Percentiles rank a stretch among this genome's conserved stretches.
These are phyloP conservation scores for Beauveria medogensis DNA, from an alignment of 2,329 filamentous ascomycete species.

Conservation along the genomic window DNA sequence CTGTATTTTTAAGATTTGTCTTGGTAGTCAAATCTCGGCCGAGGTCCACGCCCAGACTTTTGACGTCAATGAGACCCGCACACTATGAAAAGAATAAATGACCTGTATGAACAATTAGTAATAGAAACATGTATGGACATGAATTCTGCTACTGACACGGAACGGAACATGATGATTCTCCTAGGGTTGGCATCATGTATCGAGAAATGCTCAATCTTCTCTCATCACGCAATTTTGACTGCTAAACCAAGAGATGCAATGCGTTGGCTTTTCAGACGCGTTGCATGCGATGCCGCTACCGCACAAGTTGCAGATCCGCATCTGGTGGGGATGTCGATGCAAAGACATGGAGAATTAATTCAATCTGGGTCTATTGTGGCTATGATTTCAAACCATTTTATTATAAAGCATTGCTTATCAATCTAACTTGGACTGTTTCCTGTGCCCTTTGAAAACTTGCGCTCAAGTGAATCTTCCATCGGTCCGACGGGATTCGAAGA, in stretches of 20 bases:
- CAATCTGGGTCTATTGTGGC: neutral
- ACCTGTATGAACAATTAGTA: neutral
- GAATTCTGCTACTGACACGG: neutral
- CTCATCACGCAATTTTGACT: too few relatives aligned
- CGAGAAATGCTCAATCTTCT: too few relatives aligned
- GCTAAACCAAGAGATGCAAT: too few relatives aligned
- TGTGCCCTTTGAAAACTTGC: constrained; percentile 1
- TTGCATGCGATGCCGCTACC: too few relatives aligned
- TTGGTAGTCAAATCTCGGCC: neutral
- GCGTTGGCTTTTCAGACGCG: too few relatives aligned
- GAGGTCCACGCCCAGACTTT: neutral
- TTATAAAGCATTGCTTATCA: neutral
- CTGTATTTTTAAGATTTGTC: neutral
- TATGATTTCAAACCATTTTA: neutral
- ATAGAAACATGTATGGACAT: neutral
- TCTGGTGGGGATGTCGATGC: too few relatives aligned
- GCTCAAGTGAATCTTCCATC: neutral
- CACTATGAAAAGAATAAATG: neutral
- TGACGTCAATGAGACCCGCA: neutral
- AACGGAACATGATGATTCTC: neutral
- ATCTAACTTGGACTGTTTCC: constrained; percentile 4
- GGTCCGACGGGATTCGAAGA: neutral
- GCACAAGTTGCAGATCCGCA: too few relatives aligned
- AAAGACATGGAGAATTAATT: too few relatives aligned
- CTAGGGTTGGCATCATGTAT: too few relatives aligned